Evolutionary conservation across 2,329 filamentous ascomycete species (phyloP).

Genomic region (Tolypocladium sp.): DNA sequence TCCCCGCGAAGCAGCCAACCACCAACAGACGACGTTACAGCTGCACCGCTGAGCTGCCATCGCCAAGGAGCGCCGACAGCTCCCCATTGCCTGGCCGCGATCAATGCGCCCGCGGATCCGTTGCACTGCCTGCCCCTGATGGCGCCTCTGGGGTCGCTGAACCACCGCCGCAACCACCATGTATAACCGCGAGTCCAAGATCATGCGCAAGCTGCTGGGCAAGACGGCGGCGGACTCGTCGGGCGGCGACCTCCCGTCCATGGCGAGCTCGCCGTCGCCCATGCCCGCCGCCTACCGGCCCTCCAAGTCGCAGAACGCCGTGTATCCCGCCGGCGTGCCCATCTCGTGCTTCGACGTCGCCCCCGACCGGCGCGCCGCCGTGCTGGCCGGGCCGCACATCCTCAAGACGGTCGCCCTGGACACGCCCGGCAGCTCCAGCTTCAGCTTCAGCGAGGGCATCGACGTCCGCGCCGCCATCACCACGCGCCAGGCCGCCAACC

Average conservation of each 20-base stretch:
- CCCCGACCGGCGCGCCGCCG: constrained; percentile 43
- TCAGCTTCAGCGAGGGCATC: constrained; percentile 43
- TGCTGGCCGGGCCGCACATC: constrained; percentile 49
- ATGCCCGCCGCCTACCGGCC: constrained; percentile 36
- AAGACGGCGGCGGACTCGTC: constrained; percentile 39
- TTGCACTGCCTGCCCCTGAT: constrained; percentile 13
- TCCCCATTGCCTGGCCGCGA: not conserved
- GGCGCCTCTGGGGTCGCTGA: constrained; percentile 20
- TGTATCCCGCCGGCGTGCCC: constrained; percentile 41
- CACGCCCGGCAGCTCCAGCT: constrained; percentile 24
- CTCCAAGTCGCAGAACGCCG: constrained; percentile 44
- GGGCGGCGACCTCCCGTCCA: constrained; percentile 30
- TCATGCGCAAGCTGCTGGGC: constrained; percentile 53
- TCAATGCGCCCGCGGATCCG: not conserved
- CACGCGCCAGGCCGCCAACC: constrained; percentile 32
- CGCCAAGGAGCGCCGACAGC: not conserved
- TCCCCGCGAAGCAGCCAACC: not conserved
- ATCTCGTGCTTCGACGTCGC: constrained; percentile 50
- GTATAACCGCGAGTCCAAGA: constrained; percentile 45
- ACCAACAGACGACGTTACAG: too few relatives aligned
- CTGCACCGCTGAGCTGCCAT: not conserved
- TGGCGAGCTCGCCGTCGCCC: constrained; percentile 35
- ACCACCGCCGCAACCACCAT: constrained; percentile 21
- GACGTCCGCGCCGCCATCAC: constrained; percentile 50
- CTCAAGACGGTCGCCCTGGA: constrained; percentile 52